A percentile compares a stretch with the other conserved stretches of the same genome.
Evolutionary conservation across 805 yeast genomes (phyloP).

Genomic region (Kurtzmaniella fragi): DNA sequence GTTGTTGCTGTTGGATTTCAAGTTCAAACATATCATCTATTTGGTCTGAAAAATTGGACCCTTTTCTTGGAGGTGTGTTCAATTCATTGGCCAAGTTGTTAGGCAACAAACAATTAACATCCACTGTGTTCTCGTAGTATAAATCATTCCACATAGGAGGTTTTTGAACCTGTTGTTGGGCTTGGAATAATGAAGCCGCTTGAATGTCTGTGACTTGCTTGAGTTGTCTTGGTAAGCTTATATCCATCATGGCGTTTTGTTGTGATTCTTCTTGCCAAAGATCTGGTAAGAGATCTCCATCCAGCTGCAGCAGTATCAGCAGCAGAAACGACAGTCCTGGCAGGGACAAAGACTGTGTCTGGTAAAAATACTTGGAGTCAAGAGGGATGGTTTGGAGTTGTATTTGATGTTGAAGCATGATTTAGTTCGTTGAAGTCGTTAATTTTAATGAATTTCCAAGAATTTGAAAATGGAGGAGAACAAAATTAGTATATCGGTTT

Average conservation of each 20-base stretch:
- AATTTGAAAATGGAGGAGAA: not conserved
- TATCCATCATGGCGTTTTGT: slow-evolving; percentile 8
- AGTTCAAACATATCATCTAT: slow-evolving; percentile 18
- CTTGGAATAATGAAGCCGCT: slow-evolving; percentile 7
- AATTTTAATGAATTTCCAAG: no score
- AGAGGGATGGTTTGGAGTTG: slow-evolving; percentile 3
- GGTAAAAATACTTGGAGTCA: slow-evolving; percentile 1
- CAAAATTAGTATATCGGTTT: not conserved
- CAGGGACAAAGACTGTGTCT: not conserved
- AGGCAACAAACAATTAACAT: slow-evolving; percentile 19
- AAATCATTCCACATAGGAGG: not conserved
- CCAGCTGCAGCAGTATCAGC: not conserved
- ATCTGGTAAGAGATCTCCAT: slow-evolving; percentile 13
- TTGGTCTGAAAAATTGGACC: slow-evolving; percentile 31
- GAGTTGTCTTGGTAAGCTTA: slow-evolving; percentile 2
- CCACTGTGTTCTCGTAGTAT: slow-evolving; percentile 4
- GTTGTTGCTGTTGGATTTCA: slow-evolving; percentile 1
- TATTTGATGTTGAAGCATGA: slow-evolving; percentile 3
- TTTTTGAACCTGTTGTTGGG: slow-evolving; percentile 8
- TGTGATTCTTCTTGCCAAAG: slow-evolving; percentile 12
- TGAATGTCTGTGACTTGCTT: slow-evolving; percentile 2
- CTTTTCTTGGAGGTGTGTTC: not conserved
- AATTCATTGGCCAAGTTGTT: slow-evolving; percentile 12
- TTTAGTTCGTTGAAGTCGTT: not conserved
- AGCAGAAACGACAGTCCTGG: slow-evolving; percentile 3